phyloP scores from a whole-genome alignment of 352 stramenopile genomes.

The Pythium rishiriense region DNA sequence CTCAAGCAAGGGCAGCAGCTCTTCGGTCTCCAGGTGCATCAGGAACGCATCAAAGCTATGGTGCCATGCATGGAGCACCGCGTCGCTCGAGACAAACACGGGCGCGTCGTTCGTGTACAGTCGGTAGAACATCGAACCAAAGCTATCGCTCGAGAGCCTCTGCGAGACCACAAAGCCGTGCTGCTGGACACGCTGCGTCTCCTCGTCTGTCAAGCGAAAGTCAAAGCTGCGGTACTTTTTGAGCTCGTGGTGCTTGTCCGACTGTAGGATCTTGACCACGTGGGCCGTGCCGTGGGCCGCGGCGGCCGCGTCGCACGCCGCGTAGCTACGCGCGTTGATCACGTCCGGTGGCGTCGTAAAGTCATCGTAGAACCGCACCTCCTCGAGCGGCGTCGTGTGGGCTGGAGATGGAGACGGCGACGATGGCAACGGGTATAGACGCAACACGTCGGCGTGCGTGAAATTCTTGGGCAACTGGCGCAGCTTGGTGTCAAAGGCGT shows the following conservation, averaged over 20 bases:
- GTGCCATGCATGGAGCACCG: constrained; percentile 36
- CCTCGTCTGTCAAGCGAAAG: constrained; percentile 15
- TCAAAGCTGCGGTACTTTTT: constrained; percentile 17
- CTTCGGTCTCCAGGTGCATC: constrained; percentile 17
- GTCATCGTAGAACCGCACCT: neutral
- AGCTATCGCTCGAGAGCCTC: constrained; percentile 15
- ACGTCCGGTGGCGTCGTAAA: neutral
- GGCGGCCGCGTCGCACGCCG: neutral
- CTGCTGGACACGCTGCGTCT: constrained; percentile 2
- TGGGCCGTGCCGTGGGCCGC: constrained; percentile 8
- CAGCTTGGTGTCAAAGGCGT: neutral
- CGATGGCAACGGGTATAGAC: neutral
- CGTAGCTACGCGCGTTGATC: neutral
- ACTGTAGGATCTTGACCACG: constrained; percentile 7
- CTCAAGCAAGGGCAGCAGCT: constrained; percentile 17
- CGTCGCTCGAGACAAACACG: constrained; percentile 33
- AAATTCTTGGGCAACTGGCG: neutral
- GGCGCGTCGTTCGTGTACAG: constrained; percentile 35
- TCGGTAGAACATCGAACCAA: constrained; percentile 30
- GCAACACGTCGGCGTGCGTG: neutral
- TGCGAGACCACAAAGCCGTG: constrained; percentile 21
- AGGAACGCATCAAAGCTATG: constrained; percentile 33
- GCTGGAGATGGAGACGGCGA: neutral
- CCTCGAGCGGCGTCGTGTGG: neutral
- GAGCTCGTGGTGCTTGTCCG: constrained; percentile 6